phyloP scores from a whole-genome alignment of 2,329 filamentous ascomycete species.

The Beauveria sp. region DNA sequence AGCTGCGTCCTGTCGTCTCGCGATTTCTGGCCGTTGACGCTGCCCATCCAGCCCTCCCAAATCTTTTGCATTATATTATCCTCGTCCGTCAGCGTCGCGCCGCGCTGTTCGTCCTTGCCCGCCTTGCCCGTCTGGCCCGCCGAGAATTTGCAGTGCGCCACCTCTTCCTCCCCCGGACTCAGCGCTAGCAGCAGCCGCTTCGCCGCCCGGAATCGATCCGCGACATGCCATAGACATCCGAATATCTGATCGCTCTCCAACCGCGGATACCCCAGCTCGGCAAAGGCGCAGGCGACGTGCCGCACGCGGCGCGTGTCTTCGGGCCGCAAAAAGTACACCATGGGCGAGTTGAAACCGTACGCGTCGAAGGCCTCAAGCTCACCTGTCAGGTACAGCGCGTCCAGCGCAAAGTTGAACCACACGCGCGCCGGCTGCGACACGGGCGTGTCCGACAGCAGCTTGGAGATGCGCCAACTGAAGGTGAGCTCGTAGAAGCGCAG shows the following conservation, averaged over 20 bases:
- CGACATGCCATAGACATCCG: conserved; percentile 39
- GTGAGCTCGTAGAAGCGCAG: conserved; percentile 37
- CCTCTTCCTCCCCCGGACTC: conserved; percentile 29
- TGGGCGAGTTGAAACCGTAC: conserved; percentile 39
- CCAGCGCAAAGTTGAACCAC: conserved; percentile 41
- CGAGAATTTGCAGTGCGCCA: conserved; percentile 8
- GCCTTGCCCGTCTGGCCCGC: conserved; percentile 2
- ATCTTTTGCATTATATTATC: conserved; percentile 39
- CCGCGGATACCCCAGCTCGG: conserved; percentile 35
- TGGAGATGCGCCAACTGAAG: conserved; percentile 40
- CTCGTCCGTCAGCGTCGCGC: conserved; percentile 16
- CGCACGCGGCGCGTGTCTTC: conserved; percentile 36
- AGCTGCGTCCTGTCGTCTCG: conserved; percentile 29
- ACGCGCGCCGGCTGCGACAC: conserved; percentile 29
- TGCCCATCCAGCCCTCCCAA: conserved; percentile 39
- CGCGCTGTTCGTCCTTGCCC: not conserved
- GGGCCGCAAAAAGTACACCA: conserved; percentile 39
- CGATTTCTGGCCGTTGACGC: conserved; percentile 21
- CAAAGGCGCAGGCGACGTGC: conserved; percentile 36
- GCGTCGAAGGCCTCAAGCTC: conserved; percentile 40
- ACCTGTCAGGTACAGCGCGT: conserved; percentile 40
- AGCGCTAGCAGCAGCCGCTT: conserved; percentile 33
- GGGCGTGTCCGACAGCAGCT: conserved; percentile 27
- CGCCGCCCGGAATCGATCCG: conserved; percentile 34
- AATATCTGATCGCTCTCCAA: conserved; percentile 39